Evolutionary conservation across 768 basidiomycete genomes (phyloP).

Genomic region (Naganishia vaughanmartiniae): DNA sequence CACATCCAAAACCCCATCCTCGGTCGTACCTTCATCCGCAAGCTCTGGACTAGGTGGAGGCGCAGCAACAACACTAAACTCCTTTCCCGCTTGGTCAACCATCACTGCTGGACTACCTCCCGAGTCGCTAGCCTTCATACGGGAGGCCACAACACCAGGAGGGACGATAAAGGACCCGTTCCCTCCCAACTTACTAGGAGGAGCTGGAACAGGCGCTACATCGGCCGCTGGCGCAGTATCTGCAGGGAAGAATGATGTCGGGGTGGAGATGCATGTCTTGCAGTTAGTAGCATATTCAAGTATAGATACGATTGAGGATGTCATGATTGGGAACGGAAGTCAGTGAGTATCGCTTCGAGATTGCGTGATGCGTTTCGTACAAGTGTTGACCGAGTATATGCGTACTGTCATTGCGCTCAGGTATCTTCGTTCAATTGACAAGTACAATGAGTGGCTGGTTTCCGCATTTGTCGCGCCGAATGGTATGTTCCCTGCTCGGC

Average conservation of each 20-base stretch:
- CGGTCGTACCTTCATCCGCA: constrained; percentile 4
- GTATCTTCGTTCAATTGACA: constrained; percentile 93
- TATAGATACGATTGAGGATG: constrained; percentile 90
- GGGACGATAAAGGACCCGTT: constrained; percentile 18
- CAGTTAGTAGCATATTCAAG: constrained; percentile 99
- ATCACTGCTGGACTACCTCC: constrained; percentile 24
- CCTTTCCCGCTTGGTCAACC: constrained; percentile 36
- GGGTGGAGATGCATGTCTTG: constrained; percentile 80
- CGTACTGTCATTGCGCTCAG: constrained; percentile 54
- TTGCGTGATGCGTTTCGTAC: not conserved
- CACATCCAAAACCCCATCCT: constrained; percentile 39
- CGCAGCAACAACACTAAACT: constrained; percentile 27
- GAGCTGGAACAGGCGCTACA: constrained; percentile 13
- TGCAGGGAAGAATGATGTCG: constrained; percentile 69
- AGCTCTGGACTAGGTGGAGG: constrained; percentile 16
- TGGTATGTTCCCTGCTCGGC: constrained; percentile 64
- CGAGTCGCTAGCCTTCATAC: not conserved
- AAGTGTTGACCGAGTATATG: not conserved
- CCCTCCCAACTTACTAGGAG: constrained; percentile 28
- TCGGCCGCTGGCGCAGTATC: not conserved
- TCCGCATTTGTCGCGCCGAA: constrained; percentile 93
- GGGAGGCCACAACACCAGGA: constrained; percentile 1
- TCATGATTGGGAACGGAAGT: constrained; percentile 56
- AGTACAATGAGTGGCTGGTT: constrained; percentile 98
- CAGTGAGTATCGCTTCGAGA: constrained; percentile 41